phyloP scores from a whole-genome alignment of 176 grass and related monocot genomes.

The Alopecurus myosuroides region DNA sequence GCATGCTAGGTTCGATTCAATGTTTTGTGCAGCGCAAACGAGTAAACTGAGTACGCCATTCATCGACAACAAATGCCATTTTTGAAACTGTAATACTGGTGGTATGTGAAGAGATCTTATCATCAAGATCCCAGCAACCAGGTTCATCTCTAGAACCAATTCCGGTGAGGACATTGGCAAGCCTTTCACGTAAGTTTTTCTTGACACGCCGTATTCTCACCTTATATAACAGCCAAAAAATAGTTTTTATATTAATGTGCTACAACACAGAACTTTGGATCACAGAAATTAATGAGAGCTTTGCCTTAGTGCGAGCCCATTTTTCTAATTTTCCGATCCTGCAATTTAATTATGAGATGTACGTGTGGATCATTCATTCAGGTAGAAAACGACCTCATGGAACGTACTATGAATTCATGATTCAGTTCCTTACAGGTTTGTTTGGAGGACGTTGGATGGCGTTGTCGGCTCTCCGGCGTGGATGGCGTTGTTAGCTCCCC shows the following conservation, averaged over 20 bases:
- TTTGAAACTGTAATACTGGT: conserved; percentile 48
- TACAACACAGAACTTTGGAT: conserved; percentile 48
- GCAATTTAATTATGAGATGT: too few relatives aligned
- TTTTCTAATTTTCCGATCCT: too few relatives aligned
- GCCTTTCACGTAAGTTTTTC: conserved; percentile 60
- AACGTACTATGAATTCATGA: too few relatives aligned
- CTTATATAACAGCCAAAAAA: background rate
- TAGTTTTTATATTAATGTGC: background rate
- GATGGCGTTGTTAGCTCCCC: too few relatives aligned
- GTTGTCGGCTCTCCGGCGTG: too few relatives aligned
- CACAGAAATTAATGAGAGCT: conserved; percentile 39
- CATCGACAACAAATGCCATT: conserved; percentile 54
- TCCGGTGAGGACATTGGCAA: conserved; percentile 39
- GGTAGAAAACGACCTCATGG: too few relatives aligned
- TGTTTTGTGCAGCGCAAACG: conserved; percentile 48
- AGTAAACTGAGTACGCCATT: conserved; percentile 50
- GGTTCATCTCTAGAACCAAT: conserved; percentile 22
- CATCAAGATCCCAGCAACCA: conserved; percentile 56
- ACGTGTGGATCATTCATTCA: too few relatives aligned
- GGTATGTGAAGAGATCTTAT: conserved; percentile 57
- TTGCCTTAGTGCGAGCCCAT: conserved; percentile 66
- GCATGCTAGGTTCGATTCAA: conserved; percentile 4
- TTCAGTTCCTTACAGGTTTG: too few relatives aligned
- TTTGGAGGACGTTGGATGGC: too few relatives aligned
- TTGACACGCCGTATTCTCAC: background rate